These are phyloP conservation scores for Rhodosporidiobolus sp. DNA, from an alignment of 768 basidiomycete genomes.

Conservation along the genomic window DNA sequence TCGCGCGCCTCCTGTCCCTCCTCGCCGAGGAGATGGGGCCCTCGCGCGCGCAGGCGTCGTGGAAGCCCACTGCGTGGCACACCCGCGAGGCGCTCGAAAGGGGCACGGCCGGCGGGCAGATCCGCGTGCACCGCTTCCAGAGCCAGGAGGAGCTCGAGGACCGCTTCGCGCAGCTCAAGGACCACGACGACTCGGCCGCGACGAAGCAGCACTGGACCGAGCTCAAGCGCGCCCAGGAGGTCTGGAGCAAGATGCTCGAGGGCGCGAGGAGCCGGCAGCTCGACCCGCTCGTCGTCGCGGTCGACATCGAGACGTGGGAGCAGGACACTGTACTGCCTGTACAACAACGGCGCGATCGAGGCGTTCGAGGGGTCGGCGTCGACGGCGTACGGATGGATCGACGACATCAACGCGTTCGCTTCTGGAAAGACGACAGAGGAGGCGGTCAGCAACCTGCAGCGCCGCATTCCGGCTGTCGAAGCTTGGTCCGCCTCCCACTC, in stretches of 20 bases:
- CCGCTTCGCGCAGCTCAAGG: conserved; percentile 19
- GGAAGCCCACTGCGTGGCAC: conserved; percentile 5
- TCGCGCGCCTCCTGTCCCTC: neutral
- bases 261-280: neutral
- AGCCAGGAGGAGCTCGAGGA: conserved; percentile 11
- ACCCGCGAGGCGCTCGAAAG: neutral
- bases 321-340: conserved; percentile 55
- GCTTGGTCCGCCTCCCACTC: too few relatives aligned
- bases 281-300: conserved; percentile 50
- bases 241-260: neutral
- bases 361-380: too few relatives aligned
- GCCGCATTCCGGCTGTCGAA: too few relatives aligned
- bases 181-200: conserved; percentile 7
- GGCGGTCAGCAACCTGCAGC: too few relatives aligned
- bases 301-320: conserved; percentile 86
- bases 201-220: neutral
- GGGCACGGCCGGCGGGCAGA: neutral
- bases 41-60: conserved; percentile 9
- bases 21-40: conserved; percentile 27
- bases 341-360: too few relatives aligned
- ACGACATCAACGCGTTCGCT: too few relatives aligned
- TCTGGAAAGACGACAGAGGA: too few relatives aligned
- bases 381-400: too few relatives aligned
- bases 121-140: neutral
- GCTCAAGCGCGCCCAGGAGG: conserved; percentile 4